Percentiles rank a stretch among this genome's conserved stretches.
Conservation (phyloP, 805 yeast species). For the Metschnikowia lachancei region DNA sequence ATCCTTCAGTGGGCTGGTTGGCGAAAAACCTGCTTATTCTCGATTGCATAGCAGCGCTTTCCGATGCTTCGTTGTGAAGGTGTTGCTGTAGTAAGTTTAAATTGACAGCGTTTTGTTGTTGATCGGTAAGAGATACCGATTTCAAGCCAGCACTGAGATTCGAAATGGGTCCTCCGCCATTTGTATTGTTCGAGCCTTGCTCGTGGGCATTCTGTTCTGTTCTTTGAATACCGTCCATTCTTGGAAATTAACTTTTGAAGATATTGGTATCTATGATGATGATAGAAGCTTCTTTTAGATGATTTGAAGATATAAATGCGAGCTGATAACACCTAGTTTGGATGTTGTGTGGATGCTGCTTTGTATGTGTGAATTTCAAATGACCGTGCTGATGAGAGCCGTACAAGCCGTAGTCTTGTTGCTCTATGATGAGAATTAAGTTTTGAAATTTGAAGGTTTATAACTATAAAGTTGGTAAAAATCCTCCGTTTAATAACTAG, state of each 20-base stretch:
- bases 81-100: slow-evolving; percentile 44
- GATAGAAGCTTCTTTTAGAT: no score
- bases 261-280: neutral
- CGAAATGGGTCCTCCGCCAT: slow-evolving; percentile 34
- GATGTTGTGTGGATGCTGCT: no score
- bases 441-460: neutral
- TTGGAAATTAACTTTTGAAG: neutral
- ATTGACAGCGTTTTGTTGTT: slow-evolving; percentile 42
- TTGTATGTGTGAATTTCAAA: neutral
- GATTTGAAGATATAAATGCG: no score
- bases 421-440: neutral
- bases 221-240: slow-evolving; percentile 8
- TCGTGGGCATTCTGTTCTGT: slow-evolving; percentile 10
- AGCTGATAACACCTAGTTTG: no score
- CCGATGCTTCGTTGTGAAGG: slow-evolving; percentile 41
- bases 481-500: neutral
- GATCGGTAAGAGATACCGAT: slow-evolving; percentile 41
- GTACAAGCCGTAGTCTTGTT: neutral
- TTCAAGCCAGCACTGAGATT: slow-evolving; percentile 47
- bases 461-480: no score
- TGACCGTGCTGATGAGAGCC: neutral
- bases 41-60: slow-evolving; percentile 41
- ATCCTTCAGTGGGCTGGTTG: slow-evolving; percentile 77
- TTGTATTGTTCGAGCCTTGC: slow-evolving; percentile 3
- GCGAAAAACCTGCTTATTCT: slow-evolving; percentile 70